phyloP scores from a whole-genome alignment of 164 flowering plant species.

The Liriodendron chinense region DNA sequence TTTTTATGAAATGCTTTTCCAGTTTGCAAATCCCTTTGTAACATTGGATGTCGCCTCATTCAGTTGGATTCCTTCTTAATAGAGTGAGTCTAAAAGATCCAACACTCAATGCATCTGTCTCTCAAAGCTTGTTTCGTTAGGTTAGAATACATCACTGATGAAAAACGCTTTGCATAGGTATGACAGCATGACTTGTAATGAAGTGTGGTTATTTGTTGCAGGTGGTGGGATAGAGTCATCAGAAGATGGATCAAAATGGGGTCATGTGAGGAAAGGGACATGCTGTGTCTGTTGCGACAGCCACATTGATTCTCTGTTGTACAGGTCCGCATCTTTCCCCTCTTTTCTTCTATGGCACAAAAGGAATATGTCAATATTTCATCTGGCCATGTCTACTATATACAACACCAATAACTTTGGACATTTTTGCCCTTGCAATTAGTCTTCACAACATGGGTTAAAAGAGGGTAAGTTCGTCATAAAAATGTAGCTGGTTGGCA shows the following conservation, averaged over 20 bases:
- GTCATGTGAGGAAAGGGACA: slow-evolving; percentile 73
- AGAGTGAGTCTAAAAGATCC: neutral
- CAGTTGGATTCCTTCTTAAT: neutral
- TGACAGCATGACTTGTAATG: neutral
- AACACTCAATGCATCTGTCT: too few relatives aligned
- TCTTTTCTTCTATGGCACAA: too few relatives aligned
- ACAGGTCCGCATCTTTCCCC: slow-evolving; percentile 37
- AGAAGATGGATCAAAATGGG: slow-evolving; percentile 70
- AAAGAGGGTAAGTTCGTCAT: too few relatives aligned
- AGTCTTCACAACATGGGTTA: too few relatives aligned
- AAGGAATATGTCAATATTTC: too few relatives aligned
- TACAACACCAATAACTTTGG: too few relatives aligned
- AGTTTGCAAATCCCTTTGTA: neutral
- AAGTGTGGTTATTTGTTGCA: slow-evolving; percentile 14
- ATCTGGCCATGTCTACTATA: too few relatives aligned
- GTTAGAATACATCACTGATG: neutral
- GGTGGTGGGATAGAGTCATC: slow-evolving; percentile 35
- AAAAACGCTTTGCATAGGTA: too few relatives aligned
- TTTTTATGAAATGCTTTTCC: neutral
- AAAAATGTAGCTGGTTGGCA: too few relatives aligned
- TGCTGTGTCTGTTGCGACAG: slow-evolving; percentile 81
- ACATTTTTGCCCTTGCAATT: too few relatives aligned
- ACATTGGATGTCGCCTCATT: neutral
- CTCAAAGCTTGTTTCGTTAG: too few relatives aligned
- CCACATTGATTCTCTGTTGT: slow-evolving; percentile 80